A percentile compares a stretch with the other conserved stretches of the same genome.
phyloP scores from a whole-genome alignment of 768 basidiomycete genomes.

The Lactarius quietus region DNA sequence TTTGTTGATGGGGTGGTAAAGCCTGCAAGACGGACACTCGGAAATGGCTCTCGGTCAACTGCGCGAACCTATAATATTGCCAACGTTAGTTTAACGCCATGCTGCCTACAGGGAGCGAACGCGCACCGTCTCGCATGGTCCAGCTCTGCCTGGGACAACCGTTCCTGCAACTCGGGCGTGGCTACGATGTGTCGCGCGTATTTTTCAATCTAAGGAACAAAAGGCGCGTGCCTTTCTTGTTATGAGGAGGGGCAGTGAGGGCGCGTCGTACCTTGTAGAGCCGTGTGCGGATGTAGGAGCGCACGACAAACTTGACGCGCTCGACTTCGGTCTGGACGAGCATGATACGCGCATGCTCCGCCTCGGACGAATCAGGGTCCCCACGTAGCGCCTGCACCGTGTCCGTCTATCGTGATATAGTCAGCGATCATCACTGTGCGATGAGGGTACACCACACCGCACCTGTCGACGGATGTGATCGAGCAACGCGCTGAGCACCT shows the following conservation, averaged over 20 bases:
- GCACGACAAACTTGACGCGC: slow-evolving; percentile 86
- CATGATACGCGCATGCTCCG: slow-evolving; percentile 90
- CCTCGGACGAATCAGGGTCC: slow-evolving; percentile 83
- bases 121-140: slow-evolving; percentile 71
- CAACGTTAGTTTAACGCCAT: neutral
- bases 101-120: neutral
- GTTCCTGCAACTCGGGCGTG: slow-evolving; percentile 68
- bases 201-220: slow-evolving; percentile 67
- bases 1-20: slow-evolving; percentile 71
- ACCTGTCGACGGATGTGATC: slow-evolving; percentile 85
- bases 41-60: slow-evolving; percentile 74
- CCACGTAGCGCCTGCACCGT: slow-evolving; percentile 71
- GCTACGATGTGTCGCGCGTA: slow-evolving; percentile 76
- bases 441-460: slow-evolving; percentile 27
- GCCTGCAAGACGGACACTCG: slow-evolving; percentile 76
- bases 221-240: neutral
- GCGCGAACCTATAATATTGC: slow-evolving; percentile 55
- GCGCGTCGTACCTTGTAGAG: slow-evolving; percentile 67
- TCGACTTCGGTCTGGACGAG: slow-evolving; percentile 94
- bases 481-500: slow-evolving; percentile 58
- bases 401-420: slow-evolving; percentile 52
- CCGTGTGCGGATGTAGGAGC: slow-evolving; percentile 85
- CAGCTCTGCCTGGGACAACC: slow-evolving; percentile 78
- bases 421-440: neutral
- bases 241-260: neutral